Base-by-base conservation (phyloP, 2,329 filamentous ascomycete species). In the Hymenoscyphus repandus region DNA sequence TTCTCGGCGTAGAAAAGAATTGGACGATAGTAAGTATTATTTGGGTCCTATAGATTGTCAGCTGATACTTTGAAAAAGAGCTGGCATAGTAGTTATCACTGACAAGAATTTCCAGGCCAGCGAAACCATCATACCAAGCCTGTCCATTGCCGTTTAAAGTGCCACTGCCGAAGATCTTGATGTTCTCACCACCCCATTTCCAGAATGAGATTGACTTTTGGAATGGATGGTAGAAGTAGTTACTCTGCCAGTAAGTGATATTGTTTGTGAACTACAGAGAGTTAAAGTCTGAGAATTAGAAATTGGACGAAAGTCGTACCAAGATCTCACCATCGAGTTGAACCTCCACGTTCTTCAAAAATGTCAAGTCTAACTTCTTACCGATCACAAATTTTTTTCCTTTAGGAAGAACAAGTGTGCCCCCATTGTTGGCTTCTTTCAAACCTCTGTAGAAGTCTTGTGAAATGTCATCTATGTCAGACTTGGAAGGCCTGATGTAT, bases 211-310 rank as follows among this genome's bases (percentile, higher is more conserved):
- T 77, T 2, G 74, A 79, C 55, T 74, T 74, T 51, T 77, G 74
- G 61, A 76, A 77, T 9, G 66, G 66, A 47, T 76, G 74, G 53
- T 72, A 75, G 62, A 75, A 76, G 61, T 75, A 68, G 59, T 76
- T 75, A 27, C 63, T 66, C 64, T 76, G 73, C 84, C 84, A 87
- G 68, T 86, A 86, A 56, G 80, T 76, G 4, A 80, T 81, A 62
- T 87, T 79, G 46, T 82, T 74, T 50, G 76, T 79, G 68, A 87
- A 86, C n/a, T n/a, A n/a, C n/a, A n/a, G n/a, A n/a, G n/a, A n/a
- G n/a, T n/a, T n/a, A n/a, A n/a, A n/a, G n/a, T n/a, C n/a, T n/a
- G n/a, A n/a, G n/a, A n/a, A n/a, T n/a, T n/a, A n/a, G n/a, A n/a
- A n/a, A n/a, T n/a, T n/a, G n/a, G n/a, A n/a, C n/a, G n/a, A n/a